Percentiles rank a stretch among this genome's conserved stretches.
Evolutionary conservation across 768 basidiomycete genomes (phyloP).

Genomic region (Filobasidium wieringae): DNA sequence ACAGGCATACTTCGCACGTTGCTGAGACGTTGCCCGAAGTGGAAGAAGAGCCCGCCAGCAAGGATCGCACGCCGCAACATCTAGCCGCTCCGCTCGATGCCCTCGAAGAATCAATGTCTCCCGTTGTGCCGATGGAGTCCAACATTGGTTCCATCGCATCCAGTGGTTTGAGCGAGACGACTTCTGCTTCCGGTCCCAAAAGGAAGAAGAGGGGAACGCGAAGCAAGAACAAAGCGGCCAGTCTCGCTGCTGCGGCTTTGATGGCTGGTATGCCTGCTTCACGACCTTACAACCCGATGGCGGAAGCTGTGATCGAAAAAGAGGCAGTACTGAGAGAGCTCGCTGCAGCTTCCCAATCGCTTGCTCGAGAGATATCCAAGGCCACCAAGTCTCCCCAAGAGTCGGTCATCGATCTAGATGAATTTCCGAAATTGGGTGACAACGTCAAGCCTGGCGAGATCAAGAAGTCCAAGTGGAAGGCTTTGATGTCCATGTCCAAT

Average conservation of each 20-base stretch:
- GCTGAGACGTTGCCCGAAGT: too few species aligned
- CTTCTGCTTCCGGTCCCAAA: too few species aligned
- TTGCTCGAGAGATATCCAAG: conserved; percentile 62
- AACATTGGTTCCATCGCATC: too few species aligned
- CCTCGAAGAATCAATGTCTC: too few species aligned
- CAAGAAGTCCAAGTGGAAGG: conserved; percentile 77
- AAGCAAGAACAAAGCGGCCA: conserved; percentile 62
- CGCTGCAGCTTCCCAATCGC: conserved; percentile 64
- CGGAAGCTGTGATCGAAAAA: conserved; percentile 38
- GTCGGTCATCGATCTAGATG: conserved; percentile 35
- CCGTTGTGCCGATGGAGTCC: too few species aligned
- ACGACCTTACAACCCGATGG: conserved; percentile 17
- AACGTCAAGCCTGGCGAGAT: conserved; percentile 24
- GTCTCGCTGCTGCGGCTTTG: conserved; percentile 30
- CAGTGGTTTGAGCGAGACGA: too few species aligned
- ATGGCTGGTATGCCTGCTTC: conserved; percentile 17
- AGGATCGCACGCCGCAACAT: too few species aligned
- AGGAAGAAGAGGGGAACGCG: conserved; percentile 65
- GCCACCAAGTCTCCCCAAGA: conserved; percentile 19
- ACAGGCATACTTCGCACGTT: too few species aligned
- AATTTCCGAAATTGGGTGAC: conserved; percentile 38
- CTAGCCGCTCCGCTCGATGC: too few species aligned
- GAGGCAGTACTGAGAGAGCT: conserved; percentile 49
- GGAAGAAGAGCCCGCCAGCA: too few species aligned
- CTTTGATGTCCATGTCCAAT: conserved; percentile 49